These are phyloP conservation scores for Cornus kousa DNA, from an alignment of 148 eudicot species.

Conservation along the genomic window DNA sequence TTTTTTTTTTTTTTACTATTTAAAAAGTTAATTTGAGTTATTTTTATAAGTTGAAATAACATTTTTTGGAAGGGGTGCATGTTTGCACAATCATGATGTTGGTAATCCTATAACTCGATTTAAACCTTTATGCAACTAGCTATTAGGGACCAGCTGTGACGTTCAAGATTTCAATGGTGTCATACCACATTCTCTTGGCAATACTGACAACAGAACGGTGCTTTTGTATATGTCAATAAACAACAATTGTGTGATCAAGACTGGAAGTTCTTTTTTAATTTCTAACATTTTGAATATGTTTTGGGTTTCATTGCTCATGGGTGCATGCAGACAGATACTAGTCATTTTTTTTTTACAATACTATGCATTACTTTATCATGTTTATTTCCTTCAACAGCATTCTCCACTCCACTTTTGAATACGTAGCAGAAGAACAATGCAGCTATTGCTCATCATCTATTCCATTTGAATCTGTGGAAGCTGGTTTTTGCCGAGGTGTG, in stretches of 20 bases:
- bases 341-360: too few species aligned
- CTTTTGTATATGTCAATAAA: background rate
- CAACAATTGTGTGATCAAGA: background rate
- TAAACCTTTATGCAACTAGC: background rate
- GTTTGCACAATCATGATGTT: background rate
- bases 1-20: too few species aligned
- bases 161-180: background rate
- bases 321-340: background rate
- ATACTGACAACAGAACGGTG: background rate
- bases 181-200: background rate
- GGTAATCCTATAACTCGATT: background rate
- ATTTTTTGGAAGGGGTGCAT: too few species aligned
- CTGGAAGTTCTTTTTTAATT: background rate
- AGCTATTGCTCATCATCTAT: conserved; percentile 61
- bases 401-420: conserved; percentile 25
- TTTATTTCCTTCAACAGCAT: conserved; percentile 24
- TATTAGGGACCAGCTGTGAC: background rate
- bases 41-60: too few species aligned
- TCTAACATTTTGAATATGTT: background rate
- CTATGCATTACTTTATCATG: background rate
- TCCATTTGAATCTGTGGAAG: conserved; percentile 68
- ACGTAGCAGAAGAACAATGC: conserved; percentile 53
- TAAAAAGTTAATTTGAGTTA: too few species aligned
- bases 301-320: background rate
- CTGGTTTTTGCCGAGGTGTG: conserved; percentile 50